phyloP scores from a whole-genome alignment of 1,284 basidiomycete species.

The Ustilago crameri region DNA sequence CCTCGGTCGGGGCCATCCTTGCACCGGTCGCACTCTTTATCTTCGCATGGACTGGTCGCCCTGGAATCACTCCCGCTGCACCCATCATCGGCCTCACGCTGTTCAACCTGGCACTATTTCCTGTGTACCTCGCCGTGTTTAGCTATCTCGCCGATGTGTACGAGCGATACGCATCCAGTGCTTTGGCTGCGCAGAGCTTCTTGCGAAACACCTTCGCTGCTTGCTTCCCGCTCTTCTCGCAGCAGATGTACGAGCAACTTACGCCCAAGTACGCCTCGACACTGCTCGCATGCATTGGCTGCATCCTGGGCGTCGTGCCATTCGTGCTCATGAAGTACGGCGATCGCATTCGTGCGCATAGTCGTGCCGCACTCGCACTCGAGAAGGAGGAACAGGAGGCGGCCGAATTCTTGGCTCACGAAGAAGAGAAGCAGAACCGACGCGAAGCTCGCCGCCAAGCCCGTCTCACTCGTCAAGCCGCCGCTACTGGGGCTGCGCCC shows the following conservation, averaged over 20 bases:
- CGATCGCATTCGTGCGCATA: constrained; percentile 46
- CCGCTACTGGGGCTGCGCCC: not conserved
- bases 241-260: constrained; percentile 53
- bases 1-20: constrained; percentile 48
- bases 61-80: constrained; percentile 33
- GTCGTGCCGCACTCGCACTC: constrained; percentile 49
- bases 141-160: constrained; percentile 54
- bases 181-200: constrained; percentile 57
- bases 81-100: constrained; percentile 51
- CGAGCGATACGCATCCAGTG: constrained; percentile 65
- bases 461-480: constrained; percentile 11
- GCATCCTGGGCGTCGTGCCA: constrained; percentile 56
- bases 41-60: constrained; percentile 52
- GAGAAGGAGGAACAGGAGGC: constrained; percentile 45
- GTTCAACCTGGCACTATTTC: constrained; percentile 43
- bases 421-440: constrained; percentile 28
- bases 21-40: constrained; percentile 54
- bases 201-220: constrained; percentile 55
- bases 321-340: constrained; percentile 62
- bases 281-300: constrained; percentile 56
- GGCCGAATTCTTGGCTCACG: constrained; percentile 19
- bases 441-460: constrained; percentile 24
- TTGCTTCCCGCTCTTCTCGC: constrained; percentile 48
- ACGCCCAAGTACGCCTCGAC: constrained; percentile 61
- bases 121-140: constrained; percentile 47